Conservation (phyloP, 495 filamentous ascomycete species). For the Penicillium atrosanguineum region DNA sequence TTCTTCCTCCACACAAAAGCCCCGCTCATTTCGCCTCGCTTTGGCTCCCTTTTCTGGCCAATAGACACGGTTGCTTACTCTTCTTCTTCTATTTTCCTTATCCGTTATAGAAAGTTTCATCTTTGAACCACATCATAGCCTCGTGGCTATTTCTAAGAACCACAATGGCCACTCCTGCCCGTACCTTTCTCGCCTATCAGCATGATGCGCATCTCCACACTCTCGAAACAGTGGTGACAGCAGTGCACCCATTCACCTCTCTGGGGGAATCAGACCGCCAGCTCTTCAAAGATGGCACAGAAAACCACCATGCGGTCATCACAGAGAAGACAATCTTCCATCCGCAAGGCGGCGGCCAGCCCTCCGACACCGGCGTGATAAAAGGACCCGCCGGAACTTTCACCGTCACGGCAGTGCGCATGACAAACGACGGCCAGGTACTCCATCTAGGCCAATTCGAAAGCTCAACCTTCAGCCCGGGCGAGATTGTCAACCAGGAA, state of each 20-base stretch:
- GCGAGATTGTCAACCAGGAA: conserved; percentile 43
- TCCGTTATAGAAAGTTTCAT: background rate
- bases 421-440: conserved; percentile 44
- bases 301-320: conserved; percentile 50
- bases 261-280: conserved; percentile 44
- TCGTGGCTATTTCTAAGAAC: background rate
- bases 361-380: conserved; percentile 58
- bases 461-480: conserved; percentile 26
- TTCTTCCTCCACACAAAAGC: background rate
- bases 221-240: conserved; percentile 41
- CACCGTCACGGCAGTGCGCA: conserved; percentile 41
- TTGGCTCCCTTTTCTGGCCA: background rate
- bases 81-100: background rate
- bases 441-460: conserved; percentile 55
- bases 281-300: conserved; percentile 36
- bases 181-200: conserved; percentile 54
- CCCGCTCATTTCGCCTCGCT: background rate
- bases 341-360: conserved; percentile 65
- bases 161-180: conserved; percentile 9
- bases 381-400: conserved; percentile 32
- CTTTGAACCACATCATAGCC: background rate
- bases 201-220: conserved; percentile 49
- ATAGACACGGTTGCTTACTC: background rate
- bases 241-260: conserved; percentile 41
- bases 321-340: conserved; percentile 65